Percentiles rank a stretch among this genome's conserved stretches.
Conservation (phyloP, 208 protist species). For the Trypanosoma theileri region DNA sequence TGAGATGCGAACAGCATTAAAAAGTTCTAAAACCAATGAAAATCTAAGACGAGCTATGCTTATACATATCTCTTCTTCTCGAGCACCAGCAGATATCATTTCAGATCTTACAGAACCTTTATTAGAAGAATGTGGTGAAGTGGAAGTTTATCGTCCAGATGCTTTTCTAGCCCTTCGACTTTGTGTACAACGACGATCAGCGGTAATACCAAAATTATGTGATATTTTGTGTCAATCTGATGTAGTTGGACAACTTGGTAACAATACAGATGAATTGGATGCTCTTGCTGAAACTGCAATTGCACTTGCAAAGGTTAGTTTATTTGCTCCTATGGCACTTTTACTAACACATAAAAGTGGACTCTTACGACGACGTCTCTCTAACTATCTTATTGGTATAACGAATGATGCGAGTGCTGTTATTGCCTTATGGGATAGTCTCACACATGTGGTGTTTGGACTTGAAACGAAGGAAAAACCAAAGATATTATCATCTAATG, state of each 20-base stretch:
- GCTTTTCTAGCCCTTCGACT: constrained; percentile 78
- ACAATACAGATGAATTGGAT: constrained; percentile 35
- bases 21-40: constrained; percentile 54
- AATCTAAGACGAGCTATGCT: constrained; percentile 69
- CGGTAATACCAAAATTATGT: constrained; percentile 16
- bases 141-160: constrained; percentile 76
- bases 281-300: constrained; percentile 60
- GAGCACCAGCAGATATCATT: constrained; percentile 38
- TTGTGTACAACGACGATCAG: constrained; percentile 20
- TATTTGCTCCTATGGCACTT: constrained; percentile 55
- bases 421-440: constrained; percentile 58
- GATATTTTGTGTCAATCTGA: constrained; percentile 54
- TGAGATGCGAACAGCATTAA: constrained; percentile 52
- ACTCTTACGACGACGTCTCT: constrained; percentile 37
- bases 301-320: constrained; percentile 44
- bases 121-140: constrained; percentile 70
- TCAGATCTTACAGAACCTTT: constrained; percentile 40
- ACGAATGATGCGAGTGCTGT: constrained; percentile 30
- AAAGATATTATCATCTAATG: constrained; percentile 52
- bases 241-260: constrained; percentile 54
- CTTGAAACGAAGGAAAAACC: constrained; percentile 41
- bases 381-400: constrained; percentile 24
- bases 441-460: constrained; percentile 65
- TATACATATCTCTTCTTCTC: constrained; percentile 44
- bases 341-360: constrained; percentile 75